Conservation (phyloP, 2,329 filamentous ascomycete species). For the Colletotrichum sp. region DNA sequence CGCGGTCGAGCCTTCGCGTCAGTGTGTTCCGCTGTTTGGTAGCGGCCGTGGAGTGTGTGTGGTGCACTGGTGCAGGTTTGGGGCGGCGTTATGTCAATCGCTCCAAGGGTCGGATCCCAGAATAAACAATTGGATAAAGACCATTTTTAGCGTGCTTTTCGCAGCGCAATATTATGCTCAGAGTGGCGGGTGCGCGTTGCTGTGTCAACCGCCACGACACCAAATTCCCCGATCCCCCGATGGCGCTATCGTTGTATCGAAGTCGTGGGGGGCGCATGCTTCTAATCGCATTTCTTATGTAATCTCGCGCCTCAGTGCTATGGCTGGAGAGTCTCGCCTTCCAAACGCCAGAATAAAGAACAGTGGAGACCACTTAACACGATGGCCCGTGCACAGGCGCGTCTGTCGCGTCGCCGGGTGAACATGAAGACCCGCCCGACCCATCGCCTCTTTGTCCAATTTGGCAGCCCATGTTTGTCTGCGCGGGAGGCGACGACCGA, state of each 20-base stretch:
- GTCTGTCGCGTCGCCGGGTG: conserved; percentile 19
- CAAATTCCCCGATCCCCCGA: conserved; percentile 18
- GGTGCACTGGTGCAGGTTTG: not conserved
- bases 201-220: conserved; percentile 8
- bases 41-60: not conserved
- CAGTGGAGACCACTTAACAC: conserved; percentile 11
- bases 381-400: conserved; percentile 15
- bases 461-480: not conserved
- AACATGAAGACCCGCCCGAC: conserved; percentile 15
- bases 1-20: conserved; percentile 16
- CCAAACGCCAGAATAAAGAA: not conserved
- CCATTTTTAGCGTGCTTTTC: not conserved
- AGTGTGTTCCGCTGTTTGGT: not conserved
- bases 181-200: conserved; percentile 8
- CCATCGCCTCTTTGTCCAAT: not conserved
- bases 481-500: not conserved
- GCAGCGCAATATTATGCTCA: conserved; percentile 16
- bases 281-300: not conserved
- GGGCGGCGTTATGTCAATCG: conserved; percentile 20
- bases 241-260: conserved; percentile 11
- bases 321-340: not conserved
- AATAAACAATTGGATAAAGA: conserved; percentile 11
- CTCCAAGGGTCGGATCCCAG: conserved; percentile 6
- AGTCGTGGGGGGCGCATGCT: not conserved
- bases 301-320: not conserved